Conservation (phyloP, 306 rosid genomes). For the Gastrolobium bilobum region DNA sequence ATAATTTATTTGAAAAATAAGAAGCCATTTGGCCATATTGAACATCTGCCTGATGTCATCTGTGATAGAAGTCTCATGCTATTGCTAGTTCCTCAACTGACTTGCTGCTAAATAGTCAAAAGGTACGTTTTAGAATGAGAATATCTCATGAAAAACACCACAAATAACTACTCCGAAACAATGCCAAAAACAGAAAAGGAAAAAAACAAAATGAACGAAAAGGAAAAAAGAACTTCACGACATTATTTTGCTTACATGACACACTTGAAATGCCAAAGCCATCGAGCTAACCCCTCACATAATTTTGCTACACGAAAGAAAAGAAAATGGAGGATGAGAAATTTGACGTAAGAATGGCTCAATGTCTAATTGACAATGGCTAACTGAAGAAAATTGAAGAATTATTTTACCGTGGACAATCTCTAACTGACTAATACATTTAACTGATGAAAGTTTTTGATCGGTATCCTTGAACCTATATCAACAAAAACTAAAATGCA, state of each 20-base stretch:
- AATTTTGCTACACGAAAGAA: too few species aligned
- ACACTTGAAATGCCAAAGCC: neutral
- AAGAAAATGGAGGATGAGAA: neutral
- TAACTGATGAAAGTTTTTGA: too few species aligned
- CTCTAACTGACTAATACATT: too few species aligned
- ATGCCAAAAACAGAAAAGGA: too few species aligned
- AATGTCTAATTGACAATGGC: neutral
- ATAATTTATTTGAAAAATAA: neutral
- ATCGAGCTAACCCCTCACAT: neutral
- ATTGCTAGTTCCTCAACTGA: neutral
- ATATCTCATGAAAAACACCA: neutral
- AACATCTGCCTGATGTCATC: neutral
- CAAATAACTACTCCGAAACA: neutral
- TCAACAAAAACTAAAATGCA: too few species aligned
- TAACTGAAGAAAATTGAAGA: neutral
- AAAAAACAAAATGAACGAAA: too few species aligned
- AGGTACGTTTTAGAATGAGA: neutral
- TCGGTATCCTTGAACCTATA: too few species aligned
- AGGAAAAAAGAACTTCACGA: too few species aligned
- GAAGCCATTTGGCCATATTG: neutral
- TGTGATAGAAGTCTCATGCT: neutral
- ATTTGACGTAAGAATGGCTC: neutral
- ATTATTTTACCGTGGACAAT: too few species aligned
- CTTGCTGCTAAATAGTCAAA: neutral
- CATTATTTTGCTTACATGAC: too few species aligned